Evolutionary conservation across 768 basidiomycete genomes (phyloP).

Genomic region (Leccinum subgranulosum): DNA sequence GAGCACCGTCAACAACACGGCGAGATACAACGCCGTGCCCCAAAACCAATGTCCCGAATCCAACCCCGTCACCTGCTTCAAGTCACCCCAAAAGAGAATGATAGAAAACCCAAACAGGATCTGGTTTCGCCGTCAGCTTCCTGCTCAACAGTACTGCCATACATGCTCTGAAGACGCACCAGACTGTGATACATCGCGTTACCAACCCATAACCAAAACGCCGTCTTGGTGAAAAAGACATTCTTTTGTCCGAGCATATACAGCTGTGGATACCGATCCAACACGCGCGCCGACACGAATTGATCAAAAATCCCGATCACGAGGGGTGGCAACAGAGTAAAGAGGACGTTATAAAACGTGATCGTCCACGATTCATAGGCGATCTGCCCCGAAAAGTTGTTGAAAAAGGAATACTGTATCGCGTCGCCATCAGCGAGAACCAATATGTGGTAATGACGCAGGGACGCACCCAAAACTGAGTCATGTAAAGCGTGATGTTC

Average conservation of each 20-base stretch:
- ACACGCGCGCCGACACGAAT: slow-evolving; percentile 93
- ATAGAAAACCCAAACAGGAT: slow-evolving; percentile 85
- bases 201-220: slow-evolving; percentile 90
- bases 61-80: slow-evolving; percentile 74
- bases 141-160: background rate
- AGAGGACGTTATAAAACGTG: slow-evolving; percentile 94
- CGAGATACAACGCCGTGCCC: slow-evolving; percentile 95
- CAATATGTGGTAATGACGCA: too few species aligned
- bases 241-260: slow-evolving; percentile 95
- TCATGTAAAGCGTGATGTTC: slow-evolving; percentile 98
- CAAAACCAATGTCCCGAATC: slow-evolving; percentile 98
- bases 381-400: slow-evolving; percentile 99
- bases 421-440: background rate
- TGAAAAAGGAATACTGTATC: slow-evolving; percentile 94
- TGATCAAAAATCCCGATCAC: slow-evolving; percentile 99
- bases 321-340: slow-evolving; percentile 92
- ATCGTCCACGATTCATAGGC: slow-evolving; percentile 99
- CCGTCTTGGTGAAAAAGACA: slow-evolving; percentile 84
- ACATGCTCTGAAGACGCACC: slow-evolving; percentile 41
- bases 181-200: slow-evolving; percentile 91
- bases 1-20: slow-evolving; percentile 89
- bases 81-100: slow-evolving; percentile 89
- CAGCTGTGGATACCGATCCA: slow-evolving; percentile 95
- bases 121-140: slow-evolving; percentile 37
- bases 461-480: slow-evolving; percentile 87